Evolutionary conservation across 1,284 basidiomycete species (phyloP), one percentile per base, ranked within the genome.

Genomic region (Ustilago tritici): DNA sequence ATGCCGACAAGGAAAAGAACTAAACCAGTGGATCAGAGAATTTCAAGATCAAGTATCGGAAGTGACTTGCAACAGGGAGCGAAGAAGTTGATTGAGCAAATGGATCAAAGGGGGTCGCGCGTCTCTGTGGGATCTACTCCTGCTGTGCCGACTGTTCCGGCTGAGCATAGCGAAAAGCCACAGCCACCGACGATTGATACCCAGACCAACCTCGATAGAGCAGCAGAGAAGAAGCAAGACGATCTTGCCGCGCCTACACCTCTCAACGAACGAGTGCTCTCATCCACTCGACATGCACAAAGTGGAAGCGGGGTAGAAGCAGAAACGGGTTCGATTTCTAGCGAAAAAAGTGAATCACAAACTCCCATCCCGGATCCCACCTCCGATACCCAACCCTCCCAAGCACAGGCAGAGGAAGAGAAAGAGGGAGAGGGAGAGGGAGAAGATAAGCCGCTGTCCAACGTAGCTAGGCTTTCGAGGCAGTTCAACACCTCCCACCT

Each of bases 1-100:
- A 89, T 92, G 61, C 94, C 93, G 6, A 85, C 91, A 28, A 90
- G 95, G 52, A 96, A 95, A 84, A 92, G 93, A 59, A 96, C 95
- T 1, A 92, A 92, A 0, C 92, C 92, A 0, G 89, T 97, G 52
- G 95, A 98, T 87, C 92, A 95, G 91, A 63, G 84, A 3, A 79
- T 83, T 40, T 78, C 77, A 28, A 70, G 84, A 10, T 78, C 72
- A 23, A 69, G 71, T 15, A 76, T 84, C 12, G 68, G 66, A 8
- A 64, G 60, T 12, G 72, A 72, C 38, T 46, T 71, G 19, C 74
- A 73, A 35, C 64, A 76, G 32, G 76, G 73, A 19, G 64, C 76
- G 0, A 68, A 70, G 41, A 66, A 68, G 56, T 68, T 76, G 23
- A 71, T 75, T 1, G 72, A 79, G 56, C 74, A 82, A 61, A 50